Percentiles rank a stretch among this genome's conserved stretches.
These are phyloP conservation scores for Saccharomyces hybrid DNA, from an alignment of 1,139 yeast species.

Conservation along the genomic window DNA sequence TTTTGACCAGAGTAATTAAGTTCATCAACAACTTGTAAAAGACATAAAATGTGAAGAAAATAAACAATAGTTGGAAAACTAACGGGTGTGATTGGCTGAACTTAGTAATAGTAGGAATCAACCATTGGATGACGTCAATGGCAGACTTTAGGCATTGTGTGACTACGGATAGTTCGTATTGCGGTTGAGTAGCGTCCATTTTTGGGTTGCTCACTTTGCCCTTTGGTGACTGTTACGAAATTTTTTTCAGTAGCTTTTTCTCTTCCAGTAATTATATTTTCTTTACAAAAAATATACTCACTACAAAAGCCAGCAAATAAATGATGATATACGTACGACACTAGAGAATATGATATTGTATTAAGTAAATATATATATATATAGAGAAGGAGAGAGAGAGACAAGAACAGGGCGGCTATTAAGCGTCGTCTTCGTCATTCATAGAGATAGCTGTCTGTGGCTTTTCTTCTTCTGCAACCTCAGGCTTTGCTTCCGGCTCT, in stretches of 20 bases:
- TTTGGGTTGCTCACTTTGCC: neutral
- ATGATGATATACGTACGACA: neutral
- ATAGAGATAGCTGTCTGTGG: slow-evolving; percentile 3
- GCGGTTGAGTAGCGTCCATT: neutral
- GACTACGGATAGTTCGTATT: neutral
- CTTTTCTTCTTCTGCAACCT: neutral
- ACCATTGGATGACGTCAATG: slow-evolving; percentile 2
- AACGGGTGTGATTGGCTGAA: slow-evolving; percentile 4
- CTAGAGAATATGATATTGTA: neutral
- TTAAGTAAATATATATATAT: neutral
- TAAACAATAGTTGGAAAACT: neutral
- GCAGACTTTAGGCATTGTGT: neutral
- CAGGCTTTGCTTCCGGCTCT: neutral
- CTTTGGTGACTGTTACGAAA: neutral
- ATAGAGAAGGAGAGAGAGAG: too few species aligned
- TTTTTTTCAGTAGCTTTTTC: neutral
- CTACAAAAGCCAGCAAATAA: neutral
- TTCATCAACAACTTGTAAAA: slow-evolving; percentile 2
- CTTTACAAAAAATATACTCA: neutral
- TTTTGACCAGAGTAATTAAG: slow-evolving; percentile 1
- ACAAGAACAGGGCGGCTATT: neutral
- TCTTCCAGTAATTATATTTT: neutral
- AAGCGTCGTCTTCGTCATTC: slow-evolving; percentile 4
- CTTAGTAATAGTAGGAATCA: slow-evolving; percentile 4
- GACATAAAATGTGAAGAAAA: neutral